These are phyloP conservation scores for Phoenix dactylifera DNA, from an alignment of 176 grass and related monocot genomes.

Conservation along the genomic window DNA sequence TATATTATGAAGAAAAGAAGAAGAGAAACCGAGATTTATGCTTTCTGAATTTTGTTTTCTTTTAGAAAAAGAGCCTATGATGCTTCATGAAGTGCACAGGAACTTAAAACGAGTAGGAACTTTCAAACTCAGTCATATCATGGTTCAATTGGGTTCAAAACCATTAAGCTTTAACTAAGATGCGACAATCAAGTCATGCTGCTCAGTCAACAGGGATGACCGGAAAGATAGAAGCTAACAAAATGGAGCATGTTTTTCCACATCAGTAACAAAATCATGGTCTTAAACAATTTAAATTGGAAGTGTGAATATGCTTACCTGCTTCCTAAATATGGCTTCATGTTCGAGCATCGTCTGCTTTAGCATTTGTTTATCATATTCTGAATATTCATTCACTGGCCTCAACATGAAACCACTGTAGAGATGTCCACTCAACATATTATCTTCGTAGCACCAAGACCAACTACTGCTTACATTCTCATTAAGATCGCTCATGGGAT, in stretches of 20 bases:
- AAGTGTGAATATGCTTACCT: conserved; percentile 37
- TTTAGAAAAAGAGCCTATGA: too few relatives aligned
- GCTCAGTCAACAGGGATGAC: too few relatives aligned
- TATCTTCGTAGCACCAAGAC: conserved; percentile 48
- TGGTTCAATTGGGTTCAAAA: too few relatives aligned
- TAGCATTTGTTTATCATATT: conserved; percentile 71
- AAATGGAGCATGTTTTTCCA: not conserved
- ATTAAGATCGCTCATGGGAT: conserved; percentile 32
- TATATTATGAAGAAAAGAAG: not conserved
- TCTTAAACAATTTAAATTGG: not conserved
- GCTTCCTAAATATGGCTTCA: conserved; percentile 79
- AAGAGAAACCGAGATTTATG: not conserved
- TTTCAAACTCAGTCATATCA: too few relatives aligned
- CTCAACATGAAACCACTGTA: conserved; percentile 32
- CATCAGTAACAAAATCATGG: not conserved
- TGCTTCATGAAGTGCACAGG: too few relatives aligned
- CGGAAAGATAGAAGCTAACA: too few relatives aligned
- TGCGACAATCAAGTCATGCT: too few relatives aligned
- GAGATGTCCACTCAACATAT: conserved; percentile 22
- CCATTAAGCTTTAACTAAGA: too few relatives aligned
- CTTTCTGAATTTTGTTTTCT: too few relatives aligned
- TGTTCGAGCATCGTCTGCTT: conserved; percentile 78
- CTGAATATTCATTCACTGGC: conserved; percentile 25
- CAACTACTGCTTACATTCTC: conserved; percentile 27
- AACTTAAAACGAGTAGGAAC: too few relatives aligned